Percentiles rank a stretch among this genome's conserved stretches.
Evolutionary conservation across 345 rosid genomes (phyloP).

Genomic region (Arabis alpina): DNA sequence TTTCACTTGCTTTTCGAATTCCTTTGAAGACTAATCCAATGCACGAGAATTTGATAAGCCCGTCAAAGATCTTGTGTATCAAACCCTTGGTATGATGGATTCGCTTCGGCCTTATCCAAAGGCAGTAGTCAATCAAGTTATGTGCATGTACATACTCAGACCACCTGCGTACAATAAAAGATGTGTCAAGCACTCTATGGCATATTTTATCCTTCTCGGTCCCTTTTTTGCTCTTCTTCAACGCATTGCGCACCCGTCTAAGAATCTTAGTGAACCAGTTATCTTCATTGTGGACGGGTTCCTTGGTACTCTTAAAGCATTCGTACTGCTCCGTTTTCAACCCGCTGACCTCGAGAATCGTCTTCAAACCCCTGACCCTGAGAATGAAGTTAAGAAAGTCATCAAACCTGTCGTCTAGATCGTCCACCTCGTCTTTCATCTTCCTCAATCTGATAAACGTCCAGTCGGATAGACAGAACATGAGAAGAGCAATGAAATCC

Average conservation of each 20-base stretch:
- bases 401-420: background rate
- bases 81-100: constrained; percentile 41
- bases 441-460: constrained; percentile 41
- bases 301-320: background rate
- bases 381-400: constrained; percentile 23
- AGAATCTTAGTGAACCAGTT: background rate
- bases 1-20: background rate
- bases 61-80: background rate
- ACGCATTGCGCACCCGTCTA: no score
- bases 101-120: constrained; percentile 33
- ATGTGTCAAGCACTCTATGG: constrained; percentile 41
- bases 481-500: constrained; percentile 47
- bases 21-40: background rate
- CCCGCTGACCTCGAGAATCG: no score
- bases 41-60: background rate
- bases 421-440: constrained; percentile 26
- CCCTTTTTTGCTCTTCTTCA: no score
- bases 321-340: background rate
- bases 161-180: constrained; percentile 56
- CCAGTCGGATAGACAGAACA: constrained; percentile 69
- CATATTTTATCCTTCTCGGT: no score
- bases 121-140: constrained; percentile 60
- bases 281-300: background rate
- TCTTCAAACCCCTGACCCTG: no score
- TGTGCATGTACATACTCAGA: constrained; percentile 50